Evolutionary conservation across 2,329 filamentous ascomycete species (phyloP), one percentile per base, ranked within the genome.

Genomic region (Xylariaceae sp.): DNA sequence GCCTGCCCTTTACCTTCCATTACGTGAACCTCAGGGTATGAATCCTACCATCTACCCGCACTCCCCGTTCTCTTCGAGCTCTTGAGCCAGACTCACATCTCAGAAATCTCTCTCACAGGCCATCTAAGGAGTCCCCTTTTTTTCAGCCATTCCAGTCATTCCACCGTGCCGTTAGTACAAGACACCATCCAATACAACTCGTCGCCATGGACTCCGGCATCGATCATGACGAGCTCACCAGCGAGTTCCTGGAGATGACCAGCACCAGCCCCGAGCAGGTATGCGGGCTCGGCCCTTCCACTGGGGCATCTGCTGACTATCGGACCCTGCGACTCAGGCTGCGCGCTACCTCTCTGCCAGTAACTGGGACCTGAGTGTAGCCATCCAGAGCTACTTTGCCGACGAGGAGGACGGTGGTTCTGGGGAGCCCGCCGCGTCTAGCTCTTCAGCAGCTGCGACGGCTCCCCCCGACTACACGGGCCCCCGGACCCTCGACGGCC

Each of bases 341-440:
- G 67, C 67, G 36, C 68, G 80, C 40, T 83, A 83, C 45, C 75
- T 90, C 6, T 64, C 67, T 15, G 69, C 71, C 22, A 77, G 72
- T 49, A 62, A 71, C 43, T 87, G 83, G 80, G 72, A 87, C 49
- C 60, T 85, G 27, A 66, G 72, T 44, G 61, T 67, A 8, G 81
- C 81, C 12, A 70, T 74, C 34, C 68, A 74, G 19, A 70, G 75
- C 32, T 83, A 70, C 61, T 85, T 75, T 51, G 65, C 68, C 39
- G 67, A 75, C 37, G 60, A 68, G 21, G 74, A 78, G 17, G 68
- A 73, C 35, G 59, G 52, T 7, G 58, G 60, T 21, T 61, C 63
- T 22, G 53, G 64, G 29, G 60, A 65, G 34, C 64, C 66, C 39
- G 63, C 67, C 17, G 46, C 53, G 5, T n/a, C n/a, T n/a, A 33